These are phyloP conservation scores for Phaeosphaeria sp. DNA, from an alignment of 2,329 filamentous ascomycete genomes.

Conservation along the genomic window DNA sequence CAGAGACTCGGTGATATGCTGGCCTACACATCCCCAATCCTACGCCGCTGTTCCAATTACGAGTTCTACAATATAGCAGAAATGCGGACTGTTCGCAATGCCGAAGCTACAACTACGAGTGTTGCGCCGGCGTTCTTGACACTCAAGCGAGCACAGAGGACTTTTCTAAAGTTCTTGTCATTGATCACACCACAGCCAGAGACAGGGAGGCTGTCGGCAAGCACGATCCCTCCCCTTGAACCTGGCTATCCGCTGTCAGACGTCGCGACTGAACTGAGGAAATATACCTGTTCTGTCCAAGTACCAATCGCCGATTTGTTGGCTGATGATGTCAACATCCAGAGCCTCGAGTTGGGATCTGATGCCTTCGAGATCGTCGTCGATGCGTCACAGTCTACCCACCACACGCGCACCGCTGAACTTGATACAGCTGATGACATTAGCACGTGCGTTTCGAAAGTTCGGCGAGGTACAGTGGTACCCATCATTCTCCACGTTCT, in stretches of 20 bases:
- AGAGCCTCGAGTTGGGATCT: conserved; percentile 69
- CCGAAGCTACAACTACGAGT: conserved; percentile 32
- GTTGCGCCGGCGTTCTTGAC: conserved; percentile 67
- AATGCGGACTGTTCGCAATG: conserved; percentile 31
- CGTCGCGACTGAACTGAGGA: conserved; percentile 65
- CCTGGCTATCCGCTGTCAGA: conserved; percentile 71
- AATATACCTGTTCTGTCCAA: conserved; percentile 72
- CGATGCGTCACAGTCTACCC: conserved; percentile 39
- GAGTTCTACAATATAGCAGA: conserved; percentile 81
- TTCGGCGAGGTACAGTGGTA: conserved; percentile 67
- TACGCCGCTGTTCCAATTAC: conserved; percentile 72
- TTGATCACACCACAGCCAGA: conserved; percentile 63
- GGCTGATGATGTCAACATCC: conserved; percentile 63
- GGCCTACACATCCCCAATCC: conserved; percentile 63
- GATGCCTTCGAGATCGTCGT: conserved; percentile 72
- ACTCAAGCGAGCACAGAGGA: conserved; percentile 71
- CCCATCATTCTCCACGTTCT: conserved; percentile 53
- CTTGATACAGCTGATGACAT: conserved; percentile 52
- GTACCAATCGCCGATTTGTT: conserved; percentile 66
- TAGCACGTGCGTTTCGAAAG: conserved; percentile 64
- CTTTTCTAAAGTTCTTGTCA: conserved; percentile 73
- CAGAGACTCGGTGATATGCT: conserved; percentile 66
- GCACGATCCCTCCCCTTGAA: conserved; percentile 62
- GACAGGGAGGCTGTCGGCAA: conserved; percentile 28
- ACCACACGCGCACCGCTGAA: conserved; percentile 17